phyloP scores from a whole-genome alignment of 1,284 basidiomycete species.

The Leccinum variabile region DNA sequence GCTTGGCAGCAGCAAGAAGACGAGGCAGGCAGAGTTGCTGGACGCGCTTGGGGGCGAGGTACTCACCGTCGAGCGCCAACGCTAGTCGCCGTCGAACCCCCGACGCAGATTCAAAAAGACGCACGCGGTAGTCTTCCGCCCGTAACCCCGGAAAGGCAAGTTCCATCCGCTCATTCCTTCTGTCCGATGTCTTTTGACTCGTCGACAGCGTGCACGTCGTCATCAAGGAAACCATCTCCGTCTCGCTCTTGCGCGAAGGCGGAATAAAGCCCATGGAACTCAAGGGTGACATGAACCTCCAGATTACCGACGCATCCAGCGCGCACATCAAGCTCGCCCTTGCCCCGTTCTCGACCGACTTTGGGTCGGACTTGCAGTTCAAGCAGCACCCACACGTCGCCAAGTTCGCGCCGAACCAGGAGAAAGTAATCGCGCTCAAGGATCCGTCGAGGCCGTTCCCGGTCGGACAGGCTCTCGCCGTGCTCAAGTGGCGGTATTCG shows the following conservation, averaged over 20 bases:
- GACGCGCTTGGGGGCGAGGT: slow-evolving; percentile 83
- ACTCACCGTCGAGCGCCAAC: slow-evolving; percentile 56
- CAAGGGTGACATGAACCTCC: slow-evolving; percentile 93
- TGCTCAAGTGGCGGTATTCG: slow-evolving; percentile 91
- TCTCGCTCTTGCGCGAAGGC: slow-evolving; percentile 86
- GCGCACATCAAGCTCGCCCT: slow-evolving; percentile 77
- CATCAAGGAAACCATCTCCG: slow-evolving; percentile 82
- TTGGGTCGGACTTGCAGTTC: slow-evolving; percentile 76
- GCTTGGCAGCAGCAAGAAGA: slow-evolving; percentile 86
- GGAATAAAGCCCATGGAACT: slow-evolving; percentile 88
- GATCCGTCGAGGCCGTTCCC: slow-evolving; percentile 86
- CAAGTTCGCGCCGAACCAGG: slow-evolving; percentile 73
- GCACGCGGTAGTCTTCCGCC: slow-evolving; percentile 68
- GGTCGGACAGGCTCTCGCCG: slow-evolving; percentile 82
- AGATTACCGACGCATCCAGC: slow-evolving; percentile 77
- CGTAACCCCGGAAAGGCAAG: slow-evolving; percentile 76
- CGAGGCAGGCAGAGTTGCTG: slow-evolving; percentile 66
- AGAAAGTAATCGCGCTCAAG: slow-evolving; percentile 79
- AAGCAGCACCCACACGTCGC: slow-evolving; percentile 96
- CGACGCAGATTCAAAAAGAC: slow-evolving; percentile 45
- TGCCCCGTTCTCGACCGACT: slow-evolving; percentile 59
- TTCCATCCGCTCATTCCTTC: not conserved
- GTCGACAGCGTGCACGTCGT: slow-evolving; percentile 77
- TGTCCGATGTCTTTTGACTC: slow-evolving; percentile 1
- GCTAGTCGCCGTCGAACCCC: slow-evolving; percentile 45